Percentiles rank a stretch among this genome's conserved stretches.
These are phyloP conservation scores for Sesbania bispinosa DNA, from an alignment of 306 rosid species.

Conservation along the genomic window DNA sequence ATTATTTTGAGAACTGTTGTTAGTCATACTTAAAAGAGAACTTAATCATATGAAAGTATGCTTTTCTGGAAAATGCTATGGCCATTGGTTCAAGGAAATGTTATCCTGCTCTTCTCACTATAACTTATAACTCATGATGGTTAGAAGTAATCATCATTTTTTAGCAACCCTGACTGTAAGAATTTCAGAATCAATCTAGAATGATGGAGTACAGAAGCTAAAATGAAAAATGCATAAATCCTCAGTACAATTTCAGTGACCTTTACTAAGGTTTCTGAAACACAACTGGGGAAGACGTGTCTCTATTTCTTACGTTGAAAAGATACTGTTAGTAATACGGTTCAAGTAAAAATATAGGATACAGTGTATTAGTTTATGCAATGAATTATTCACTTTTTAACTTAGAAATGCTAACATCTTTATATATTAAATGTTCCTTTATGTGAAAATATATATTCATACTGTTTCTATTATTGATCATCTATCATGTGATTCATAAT, in stretches of 20 bases:
- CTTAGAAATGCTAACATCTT: too few species aligned
- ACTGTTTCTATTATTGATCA: too few species aligned
- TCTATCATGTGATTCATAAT: not conserved
- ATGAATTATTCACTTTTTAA: too few species aligned
- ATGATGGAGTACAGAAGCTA: not conserved
- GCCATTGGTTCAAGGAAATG: not conserved
- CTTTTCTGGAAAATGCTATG: not conserved
- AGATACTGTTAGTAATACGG: not conserved
- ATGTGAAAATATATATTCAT: too few species aligned
- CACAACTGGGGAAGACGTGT: not conserved
- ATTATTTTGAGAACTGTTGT: not conserved
- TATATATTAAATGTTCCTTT: too few species aligned
- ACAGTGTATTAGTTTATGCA: too few species aligned
- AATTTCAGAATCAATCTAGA: constrained; percentile 1
- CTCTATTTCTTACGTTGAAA: not conserved
- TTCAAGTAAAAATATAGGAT: not conserved
- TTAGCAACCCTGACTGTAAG: not conserved
- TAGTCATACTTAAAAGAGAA: not conserved
- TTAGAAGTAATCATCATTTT: not conserved
- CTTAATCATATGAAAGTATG: too few species aligned
- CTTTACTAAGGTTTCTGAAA: not conserved
- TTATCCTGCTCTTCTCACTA: not conserved
- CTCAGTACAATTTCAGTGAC: not conserved
- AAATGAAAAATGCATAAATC: not conserved
- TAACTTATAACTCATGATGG: not conserved